Percentiles rank a stretch among this genome's conserved stretches.
Conservation (phyloP, 164 flowering plant species). For the Stephania yunnanensis region DNA sequence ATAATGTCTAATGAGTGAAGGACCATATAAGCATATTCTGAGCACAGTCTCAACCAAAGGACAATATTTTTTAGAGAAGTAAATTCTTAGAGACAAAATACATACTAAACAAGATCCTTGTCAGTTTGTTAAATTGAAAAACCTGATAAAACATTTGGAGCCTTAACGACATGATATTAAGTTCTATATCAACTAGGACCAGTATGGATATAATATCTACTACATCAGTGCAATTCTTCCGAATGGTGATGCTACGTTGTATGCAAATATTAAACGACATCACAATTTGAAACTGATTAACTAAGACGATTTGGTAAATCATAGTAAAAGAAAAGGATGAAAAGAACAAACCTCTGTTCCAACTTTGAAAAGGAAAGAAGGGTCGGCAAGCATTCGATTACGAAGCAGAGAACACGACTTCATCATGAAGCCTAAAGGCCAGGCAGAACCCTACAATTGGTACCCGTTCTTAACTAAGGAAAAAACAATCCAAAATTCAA, state of each 20-base stretch:
- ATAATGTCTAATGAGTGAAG: not conserved
- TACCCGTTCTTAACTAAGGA: not conserved
- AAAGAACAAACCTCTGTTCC: slow-evolving; percentile 69
- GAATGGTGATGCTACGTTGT: not conserved
- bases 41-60: not conserved
- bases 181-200: not conserved
- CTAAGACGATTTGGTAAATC: not conserved
- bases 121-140: not conserved
- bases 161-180: not conserved
- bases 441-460: slow-evolving; percentile 44
- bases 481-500: not conserved
- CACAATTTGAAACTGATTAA: not conserved
- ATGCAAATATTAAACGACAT: not conserved
- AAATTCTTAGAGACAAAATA: not conserved
- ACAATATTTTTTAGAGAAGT: not conserved
- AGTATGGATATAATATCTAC: not conserved
- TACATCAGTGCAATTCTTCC: not conserved
- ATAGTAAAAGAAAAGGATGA: not conserved
- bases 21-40: not conserved
- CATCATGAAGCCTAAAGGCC: slow-evolving; percentile 63
- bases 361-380: slow-evolving; percentile 81
- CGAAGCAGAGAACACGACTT: slow-evolving; percentile 66
- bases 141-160: not conserved
- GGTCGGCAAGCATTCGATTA: slow-evolving; percentile 88
- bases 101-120: not conserved